Percentiles rank a stretch among this genome's conserved stretches.
Conservation (phyloP, 495 filamentous ascomycete species). For the Parathielavia appendiculata region DNA sequence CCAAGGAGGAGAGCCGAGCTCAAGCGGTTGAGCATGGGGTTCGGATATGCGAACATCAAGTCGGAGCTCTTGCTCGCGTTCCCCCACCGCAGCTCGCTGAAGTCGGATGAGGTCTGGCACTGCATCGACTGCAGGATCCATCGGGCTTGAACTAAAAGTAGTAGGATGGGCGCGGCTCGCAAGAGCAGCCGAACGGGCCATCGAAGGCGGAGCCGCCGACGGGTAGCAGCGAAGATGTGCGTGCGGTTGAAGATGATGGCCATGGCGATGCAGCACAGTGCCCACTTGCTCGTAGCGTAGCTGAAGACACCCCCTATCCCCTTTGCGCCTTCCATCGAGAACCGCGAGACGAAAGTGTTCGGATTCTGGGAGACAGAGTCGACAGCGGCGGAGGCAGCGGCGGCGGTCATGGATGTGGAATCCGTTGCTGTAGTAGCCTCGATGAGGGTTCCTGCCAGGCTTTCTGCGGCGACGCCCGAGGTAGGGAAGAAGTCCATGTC, state of each 20-base stretch:
- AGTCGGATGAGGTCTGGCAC: slow-evolving; percentile 84
- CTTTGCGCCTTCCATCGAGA: slow-evolving; percentile 47
- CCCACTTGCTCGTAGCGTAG: slow-evolving; percentile 93
- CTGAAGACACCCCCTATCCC: slow-evolving; percentile 82
- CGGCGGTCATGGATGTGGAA: slow-evolving; percentile 5
- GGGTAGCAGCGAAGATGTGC: slow-evolving; percentile 83
- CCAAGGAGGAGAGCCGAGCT: slow-evolving; percentile 66
- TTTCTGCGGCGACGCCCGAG: slow-evolving; percentile 26
- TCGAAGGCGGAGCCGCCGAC: slow-evolving; percentile 64
- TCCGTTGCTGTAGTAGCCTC: slow-evolving; percentile 26
- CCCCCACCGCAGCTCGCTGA: slow-evolving; percentile 66
- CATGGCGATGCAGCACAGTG: slow-evolving; percentile 75
- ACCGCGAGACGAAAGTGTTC: slow-evolving; percentile 39
- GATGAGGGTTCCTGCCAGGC: slow-evolving; percentile 20
- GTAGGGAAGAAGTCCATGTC: slow-evolving; percentile 37
- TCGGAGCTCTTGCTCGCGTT: slow-evolving; percentile 58
- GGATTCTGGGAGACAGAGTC: slow-evolving; percentile 36
- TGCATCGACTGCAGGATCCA: slow-evolving; percentile 76
- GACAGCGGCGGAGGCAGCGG: slow-evolving; percentile 26
- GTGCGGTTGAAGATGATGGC: slow-evolving; percentile 87
- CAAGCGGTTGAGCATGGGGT: slow-evolving; percentile 62
- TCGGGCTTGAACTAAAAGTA: slow-evolving; percentile 64
- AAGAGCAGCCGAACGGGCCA: slow-evolving; percentile 68
- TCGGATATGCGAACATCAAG: slow-evolving; percentile 68
- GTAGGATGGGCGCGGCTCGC: slow-evolving; percentile 67